Evolutionary conservation across 345 rosid genomes (phyloP).

Genomic region (Arabis hirsuta): DNA sequence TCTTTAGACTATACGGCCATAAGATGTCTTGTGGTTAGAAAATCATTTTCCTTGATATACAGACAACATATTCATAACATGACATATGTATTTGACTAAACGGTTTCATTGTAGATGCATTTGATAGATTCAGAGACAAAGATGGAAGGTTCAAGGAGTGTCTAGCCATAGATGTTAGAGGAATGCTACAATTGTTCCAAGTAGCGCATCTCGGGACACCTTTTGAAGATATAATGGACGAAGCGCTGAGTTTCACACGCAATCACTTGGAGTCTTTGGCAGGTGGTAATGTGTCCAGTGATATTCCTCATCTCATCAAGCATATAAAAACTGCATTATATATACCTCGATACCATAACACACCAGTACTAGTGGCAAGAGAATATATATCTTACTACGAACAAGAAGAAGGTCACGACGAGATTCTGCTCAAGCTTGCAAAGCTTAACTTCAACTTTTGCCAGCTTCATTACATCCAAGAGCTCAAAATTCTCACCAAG

Average conservation of each 20-base stretch:
- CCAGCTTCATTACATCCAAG: slow-evolving; percentile 32
- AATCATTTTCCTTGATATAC: not conserved
- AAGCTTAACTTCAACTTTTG: slow-evolving; percentile 29
- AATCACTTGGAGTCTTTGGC: slow-evolving; percentile 17
- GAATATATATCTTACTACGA: slow-evolving; percentile 36
- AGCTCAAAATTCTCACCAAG: slow-evolving; percentile 18
- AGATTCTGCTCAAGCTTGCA: slow-evolving; percentile 24
- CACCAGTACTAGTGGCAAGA: slow-evolving; percentile 5
- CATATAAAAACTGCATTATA: slow-evolving; percentile 14
- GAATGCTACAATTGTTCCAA: slow-evolving; percentile 24
- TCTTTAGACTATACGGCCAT: slow-evolving; percentile 14
- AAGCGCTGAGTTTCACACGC: slow-evolving; percentile 1
- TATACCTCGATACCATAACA: slow-evolving; percentile 1
- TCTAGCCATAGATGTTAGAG: slow-evolving; percentile 15
- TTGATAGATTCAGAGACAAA: slow-evolving; percentile 24
- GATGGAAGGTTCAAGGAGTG: slow-evolving; percentile 31
- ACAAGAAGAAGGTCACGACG: slow-evolving; percentile 16
- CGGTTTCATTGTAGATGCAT: slow-evolving; percentile 15
- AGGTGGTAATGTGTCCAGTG: not conserved
- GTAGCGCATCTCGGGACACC: slow-evolving; percentile 24
- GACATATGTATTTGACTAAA: not conserved
- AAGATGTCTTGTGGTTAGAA: slow-evolving; percentile 32
- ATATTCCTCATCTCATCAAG: slow-evolving; percentile 6
- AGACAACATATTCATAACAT: not conserved
- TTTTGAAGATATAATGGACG: slow-evolving; percentile 29